phyloP scores from a whole-genome alignment of 306 rosid species.

The Begonia loranthoides region DNA sequence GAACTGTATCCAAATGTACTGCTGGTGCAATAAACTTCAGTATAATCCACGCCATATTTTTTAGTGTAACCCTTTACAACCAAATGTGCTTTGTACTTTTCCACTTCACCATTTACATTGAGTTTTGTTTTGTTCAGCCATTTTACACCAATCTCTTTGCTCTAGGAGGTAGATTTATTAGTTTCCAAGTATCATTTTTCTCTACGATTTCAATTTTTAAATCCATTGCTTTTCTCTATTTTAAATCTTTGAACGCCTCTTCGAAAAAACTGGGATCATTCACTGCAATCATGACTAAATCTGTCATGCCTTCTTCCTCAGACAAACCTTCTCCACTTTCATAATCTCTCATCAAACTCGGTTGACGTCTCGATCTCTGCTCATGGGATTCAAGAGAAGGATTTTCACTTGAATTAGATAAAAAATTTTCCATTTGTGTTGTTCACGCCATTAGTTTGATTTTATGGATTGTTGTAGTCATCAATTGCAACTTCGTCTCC shows the following conservation, averaged over 20 bases:
- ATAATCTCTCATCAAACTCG: no score
- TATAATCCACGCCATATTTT: no score
- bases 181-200: conserved; percentile 1
- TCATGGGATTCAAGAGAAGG: no score
- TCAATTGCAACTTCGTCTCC: no score
- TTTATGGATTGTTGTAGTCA: no score
- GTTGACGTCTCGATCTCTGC: no score
- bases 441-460: no score
- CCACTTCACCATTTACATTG: conserved; percentile 6
- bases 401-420: no score
- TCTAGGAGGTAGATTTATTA: background rate
- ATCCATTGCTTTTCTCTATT: background rate
- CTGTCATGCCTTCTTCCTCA: background rate
- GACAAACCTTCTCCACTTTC: no score
- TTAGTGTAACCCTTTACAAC: conserved; percentile 1
- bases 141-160: conserved; percentile 1
- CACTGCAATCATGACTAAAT: background rate
- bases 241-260: background rate
- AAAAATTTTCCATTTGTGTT: no score
- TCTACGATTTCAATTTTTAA: background rate
- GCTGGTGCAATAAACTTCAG: background rate
- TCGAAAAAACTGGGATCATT: background rate
- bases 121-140: background rate
- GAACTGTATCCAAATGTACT: conserved; percentile 2
- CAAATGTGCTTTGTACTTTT: background rate